Evolutionary conservation across 306 rosid species (phyloP), one percentile per base, ranked within the genome.

Genomic region (Glycine tomentella): DNA sequence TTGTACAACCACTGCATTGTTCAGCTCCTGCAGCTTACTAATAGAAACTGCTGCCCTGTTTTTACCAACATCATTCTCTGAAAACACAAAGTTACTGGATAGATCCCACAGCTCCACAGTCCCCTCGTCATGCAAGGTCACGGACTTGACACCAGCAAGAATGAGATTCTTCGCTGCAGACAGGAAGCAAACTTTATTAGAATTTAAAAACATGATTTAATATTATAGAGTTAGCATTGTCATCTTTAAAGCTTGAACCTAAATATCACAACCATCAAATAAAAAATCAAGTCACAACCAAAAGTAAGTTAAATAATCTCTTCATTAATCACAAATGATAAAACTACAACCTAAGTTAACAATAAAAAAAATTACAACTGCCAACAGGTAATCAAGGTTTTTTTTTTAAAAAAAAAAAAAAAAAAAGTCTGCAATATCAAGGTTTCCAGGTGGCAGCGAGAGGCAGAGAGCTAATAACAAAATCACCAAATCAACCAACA

Each of bases 81-180:
- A 72, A 75, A 93, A 93, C 16, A 90, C 82, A 82, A 93, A 93
- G 73, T 89, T 90, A 80, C 98, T 74, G 38, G 97, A 91, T 45
- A 93, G 83, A 89, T 91, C 98, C 98, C 98, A 93, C 33, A 91
- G 74, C 88, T 93, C 92, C 74, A 91, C 92, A 5, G 46, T 79
- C 78, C 92, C 93, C 76, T 93, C 98, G 79, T 93, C 98, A 33
- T 93, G 98, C 88, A 93, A 87, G 58, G 93, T 91, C 90, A 93
- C 94, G 65, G 98, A 90, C 82, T 91, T 93, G 69, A 93, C 97
- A 50, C 98, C 98, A 68, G 98, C 97, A 85, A 93, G 96, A 80
- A 95, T 87, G 76, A 93, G 97, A 82, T 95, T 93, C 88, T 95
- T 95, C 0, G 98, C 99, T 95, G 95, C 51, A 46, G 46, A 42